phyloP scores from a whole-genome alignment of 1,139 yeast genomes.

The Kazachstania sp. region DNA sequence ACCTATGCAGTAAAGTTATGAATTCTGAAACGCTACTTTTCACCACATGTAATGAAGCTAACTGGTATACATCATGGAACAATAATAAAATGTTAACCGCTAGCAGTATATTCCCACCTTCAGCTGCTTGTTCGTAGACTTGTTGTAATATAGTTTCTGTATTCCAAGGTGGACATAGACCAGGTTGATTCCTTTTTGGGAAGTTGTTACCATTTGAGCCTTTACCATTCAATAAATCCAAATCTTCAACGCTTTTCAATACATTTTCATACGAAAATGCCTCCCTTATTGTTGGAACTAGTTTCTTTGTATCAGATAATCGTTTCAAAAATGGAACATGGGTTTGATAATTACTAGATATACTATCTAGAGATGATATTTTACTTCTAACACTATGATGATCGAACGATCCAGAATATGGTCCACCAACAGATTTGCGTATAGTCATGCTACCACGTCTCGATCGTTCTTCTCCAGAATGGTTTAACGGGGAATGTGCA shows the following conservation, averaged over 20 bases:
- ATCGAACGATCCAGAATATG: slow-evolving; percentile 4
- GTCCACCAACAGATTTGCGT: not conserved
- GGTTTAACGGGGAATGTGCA: slow-evolving; percentile 6
- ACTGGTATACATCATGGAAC: slow-evolving; percentile 25
- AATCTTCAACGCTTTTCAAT: not conserved
- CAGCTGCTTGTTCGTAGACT: slow-evolving; percentile 26
- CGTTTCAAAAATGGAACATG: slow-evolving; percentile 7
- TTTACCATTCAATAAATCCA: not conserved
- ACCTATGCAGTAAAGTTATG: slow-evolving; percentile 26
- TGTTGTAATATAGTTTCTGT: slow-evolving; percentile 23
- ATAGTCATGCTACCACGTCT: not conserved
- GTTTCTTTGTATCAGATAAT: slow-evolving; percentile 3
- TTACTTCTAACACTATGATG: slow-evolving; percentile 15
- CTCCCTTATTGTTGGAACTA: slow-evolving; percentile 1
- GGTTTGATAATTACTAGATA: slow-evolving; percentile 4
- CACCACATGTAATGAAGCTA: slow-evolving; percentile 21
- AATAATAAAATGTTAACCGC: slow-evolving; percentile 22
- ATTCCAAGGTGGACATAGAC: slow-evolving; percentile 23
- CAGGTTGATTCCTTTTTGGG: not conserved
- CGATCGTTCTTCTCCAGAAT: slow-evolving; percentile 4
- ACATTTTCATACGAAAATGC: slow-evolving; percentile 1
- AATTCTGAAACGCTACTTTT: slow-evolving; percentile 28
- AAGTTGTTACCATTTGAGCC: too few relatives aligned
- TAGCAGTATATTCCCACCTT: slow-evolving; percentile 26
- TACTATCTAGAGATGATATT: slow-evolving; percentile 12